Base-by-base conservation (phyloP, 1,139 yeast species). In the Suhomyces coccinellae region DNA sequence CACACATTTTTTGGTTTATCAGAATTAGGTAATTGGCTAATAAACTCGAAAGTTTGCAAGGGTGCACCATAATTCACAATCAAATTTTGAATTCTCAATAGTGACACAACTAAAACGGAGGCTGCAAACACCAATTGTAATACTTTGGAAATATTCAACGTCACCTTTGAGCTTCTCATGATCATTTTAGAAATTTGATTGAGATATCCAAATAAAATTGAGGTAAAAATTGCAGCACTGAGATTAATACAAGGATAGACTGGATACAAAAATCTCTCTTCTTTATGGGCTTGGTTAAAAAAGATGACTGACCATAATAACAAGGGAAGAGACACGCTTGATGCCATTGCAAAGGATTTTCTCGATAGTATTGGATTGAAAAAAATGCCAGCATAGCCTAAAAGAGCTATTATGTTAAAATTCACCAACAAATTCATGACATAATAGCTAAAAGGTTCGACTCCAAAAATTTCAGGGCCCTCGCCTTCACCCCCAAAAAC, bases 381-480 rank as follows among this genome's bases (percentile, higher is more conserved):
- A 0, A 77, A 10, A 0, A 69, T 37, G 0, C 84, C 80, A 7
- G 66, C 6, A 24, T 66, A 56, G 0, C 82, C 83, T 33, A 86
- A 60, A 0, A 77, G 56, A 1, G 78, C 70, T 39, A 78, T 65
- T 40, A 82, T 52, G 57, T 87, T 85, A 72, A 89, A 90, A 61
- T 91, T 91, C 46, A 93, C 71, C 4, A 81, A 49, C 44, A 93
- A 67, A 57, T 91, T 91, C 48, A 77, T 59, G 10, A 83, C 54
- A 58, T 91, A 93, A 61, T 88, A 93, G 40, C 72, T 63, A 68
- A 85, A 74, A n/a, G 95, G 91, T 62, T 91, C 98, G 4, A 80
- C 79, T 13, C 98, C 98, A 65, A 90, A 91, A 29, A 91, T 89
- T 50, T 88, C 86, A 0, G 98, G 98, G 0, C 98, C 98, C 40